Evolutionary conservation across 306 rosid genomes (phyloP), one percentile per base, ranked within the genome.

Genomic region (Trifolium subterraneum): DNA sequence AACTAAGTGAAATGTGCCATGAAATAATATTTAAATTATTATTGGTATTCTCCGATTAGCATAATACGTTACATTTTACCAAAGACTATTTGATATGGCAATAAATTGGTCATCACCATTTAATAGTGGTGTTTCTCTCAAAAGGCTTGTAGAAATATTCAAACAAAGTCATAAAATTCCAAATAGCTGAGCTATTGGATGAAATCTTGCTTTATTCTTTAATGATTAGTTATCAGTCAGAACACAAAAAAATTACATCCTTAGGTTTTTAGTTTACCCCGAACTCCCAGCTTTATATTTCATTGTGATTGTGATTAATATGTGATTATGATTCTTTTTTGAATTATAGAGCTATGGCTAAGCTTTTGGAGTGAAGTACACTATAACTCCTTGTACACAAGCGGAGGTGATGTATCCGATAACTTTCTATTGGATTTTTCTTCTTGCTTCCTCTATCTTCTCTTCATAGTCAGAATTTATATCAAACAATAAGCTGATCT

Each of bases 311-410:
- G n/a, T n/a, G n/a, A n/a, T n/a, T n/a, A 45, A 55, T 13, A 54
- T 20, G 19, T 48, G 71, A 54, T 44, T 13, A 11, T 45, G 50
- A 22, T 78, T 60, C 7, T 23, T 19, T 44, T 16, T 19, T 42
- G 27, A 64, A 22, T 25, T 81, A 16, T 66, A 94, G 99, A 94
- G 81, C 70, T 94, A 63, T 94, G 99, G 99, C 87, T 94, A 66
- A 94, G 99, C 92, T 94, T 94, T 85, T 94, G 99, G 99, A 90
- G 99, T 65, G 99, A 94, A 85, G 99, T 94, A 64, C 99, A 94
- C 86, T 94, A 94, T 74, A 94, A 94, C 70, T 94, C 99, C 2
- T 50, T 94, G 42, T 92, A 94, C 62, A 78, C 89, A 31, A 80
- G 41, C 42, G 92, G 92, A 86, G 99, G 99, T 94, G 72, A 78